These are phyloP conservation scores for Leccinum uliginosum DNA, from an alignment of 768 basidiomycete species.

Conservation along the genomic window DNA sequence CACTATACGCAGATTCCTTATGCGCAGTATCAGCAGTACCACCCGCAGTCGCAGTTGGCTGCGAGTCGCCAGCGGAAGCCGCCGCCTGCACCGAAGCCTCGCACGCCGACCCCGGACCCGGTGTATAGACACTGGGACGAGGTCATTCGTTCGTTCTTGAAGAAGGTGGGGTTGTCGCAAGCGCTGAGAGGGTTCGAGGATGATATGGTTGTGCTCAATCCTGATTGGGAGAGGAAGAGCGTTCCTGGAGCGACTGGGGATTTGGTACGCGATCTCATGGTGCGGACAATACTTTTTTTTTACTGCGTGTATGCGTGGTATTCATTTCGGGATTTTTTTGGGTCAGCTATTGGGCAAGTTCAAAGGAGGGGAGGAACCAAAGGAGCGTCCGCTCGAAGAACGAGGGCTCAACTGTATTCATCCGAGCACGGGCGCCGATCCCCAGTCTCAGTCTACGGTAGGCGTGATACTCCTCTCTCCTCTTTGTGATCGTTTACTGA, in stretches of 20 bases:
- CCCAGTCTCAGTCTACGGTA: conserved; percentile 58
- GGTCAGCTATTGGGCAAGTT: conserved; percentile 29
- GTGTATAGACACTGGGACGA: conserved; percentile 60
- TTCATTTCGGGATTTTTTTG: background rate
- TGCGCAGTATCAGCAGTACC: conserved; percentile 32
- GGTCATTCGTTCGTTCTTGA: conserved; percentile 50
- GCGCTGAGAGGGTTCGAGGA: conserved; percentile 58
- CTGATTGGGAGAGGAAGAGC: conserved; percentile 56
- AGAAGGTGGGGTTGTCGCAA: conserved; percentile 51
- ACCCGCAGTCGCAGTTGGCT: conserved; percentile 18
- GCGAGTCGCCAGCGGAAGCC: conserved; percentile 27
- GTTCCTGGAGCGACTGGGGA: conserved; percentile 53
- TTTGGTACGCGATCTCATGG: conserved; percentile 48
- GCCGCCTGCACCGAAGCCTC: conserved; percentile 16
- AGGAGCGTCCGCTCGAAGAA: conserved; percentile 49
- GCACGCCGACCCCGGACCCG: conserved; percentile 38
- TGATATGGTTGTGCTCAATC: conserved; percentile 70
- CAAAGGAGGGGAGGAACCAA: conserved; percentile 22
- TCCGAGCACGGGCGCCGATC: conserved; percentile 40
- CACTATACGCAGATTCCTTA: conserved; percentile 34
- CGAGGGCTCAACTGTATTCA: conserved; percentile 64
- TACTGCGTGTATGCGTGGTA: background rate
- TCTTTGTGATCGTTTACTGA: background rate
- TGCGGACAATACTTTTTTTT: conserved; percentile 28
- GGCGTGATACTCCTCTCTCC: conserved; percentile 22